Evolutionary conservation across 768 basidiomycete species (phyloP), one percentile per base, ranked within the genome.

Genomic region (Trametes cubensis): DNA sequence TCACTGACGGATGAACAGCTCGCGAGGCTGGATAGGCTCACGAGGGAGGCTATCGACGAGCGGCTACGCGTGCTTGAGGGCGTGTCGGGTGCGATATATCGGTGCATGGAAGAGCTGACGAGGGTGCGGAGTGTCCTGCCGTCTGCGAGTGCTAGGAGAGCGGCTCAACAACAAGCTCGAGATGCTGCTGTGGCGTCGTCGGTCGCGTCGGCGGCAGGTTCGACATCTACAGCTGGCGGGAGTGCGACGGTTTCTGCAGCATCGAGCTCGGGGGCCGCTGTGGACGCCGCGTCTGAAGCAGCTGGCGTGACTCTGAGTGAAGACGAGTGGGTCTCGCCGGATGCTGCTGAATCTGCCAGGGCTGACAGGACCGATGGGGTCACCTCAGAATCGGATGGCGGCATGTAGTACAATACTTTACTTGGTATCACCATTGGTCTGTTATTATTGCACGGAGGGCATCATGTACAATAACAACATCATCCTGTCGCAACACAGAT

Each of bases 41-140:
- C 91, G 26, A 79, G 90, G 56, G 89, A 91, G 66, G 89, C 89
- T 6, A 89, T 97, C 51, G 92, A 95, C 66, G 92, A 94, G 68
- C 83, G 93, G 57, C 74, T 98, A 63, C 80, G 85, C 45, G 81
- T 93, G 41, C 76, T 98, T 40, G 88, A 94, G 74, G 83, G 85
- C 18, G 88, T 95, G 41, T 91, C 93, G 41, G 79, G 79, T 40
- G 82, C 86, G 3, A 78, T 94, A n/a, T 85, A 84, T 70, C 80
- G 81, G 20, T 88, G 92, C 67, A 82, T 92, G 56, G 88, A 90
- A 65, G 92, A 97, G 67, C 79, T 97, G 63, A 82, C 88, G 72
- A 78, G 85, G 66, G 79, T 93, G 71, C 78, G 90, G 66, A 92
- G 91, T 67, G 79, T 84, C n/a, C 75, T 94, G 34, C 88, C 89